Evolutionary conservation across 2,329 filamentous ascomycete genomes (phyloP).

Genomic region (Diaporthe sp.): DNA sequence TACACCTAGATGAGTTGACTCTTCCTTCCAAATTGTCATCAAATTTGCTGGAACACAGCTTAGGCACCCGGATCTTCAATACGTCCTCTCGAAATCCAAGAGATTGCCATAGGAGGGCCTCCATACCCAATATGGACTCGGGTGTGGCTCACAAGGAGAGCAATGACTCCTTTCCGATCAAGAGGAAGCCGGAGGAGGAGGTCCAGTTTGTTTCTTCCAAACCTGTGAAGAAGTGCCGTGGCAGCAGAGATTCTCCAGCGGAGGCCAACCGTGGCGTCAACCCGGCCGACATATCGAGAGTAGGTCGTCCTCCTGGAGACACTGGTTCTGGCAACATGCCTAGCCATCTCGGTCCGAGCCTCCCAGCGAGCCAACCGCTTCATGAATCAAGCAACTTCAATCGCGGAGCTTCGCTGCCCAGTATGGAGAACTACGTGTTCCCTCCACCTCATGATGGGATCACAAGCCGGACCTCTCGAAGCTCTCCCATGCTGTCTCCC

Average conservation of each 20-base stretch:
- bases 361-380: background rate
- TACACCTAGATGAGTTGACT: background rate
- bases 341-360: background rate
- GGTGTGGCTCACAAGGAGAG: constrained; percentile 5
- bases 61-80: background rate
- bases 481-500: constrained; percentile 42
- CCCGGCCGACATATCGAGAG: background rate
- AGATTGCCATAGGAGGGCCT: background rate
- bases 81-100: background rate
- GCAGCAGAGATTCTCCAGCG: constrained; percentile 28
- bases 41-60: background rate
- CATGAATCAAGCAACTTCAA: background rate
- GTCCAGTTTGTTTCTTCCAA: constrained; percentile 44
- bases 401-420: constrained; percentile 33
- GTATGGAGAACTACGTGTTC: constrained; percentile 42
- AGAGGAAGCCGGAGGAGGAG: constrained; percentile 42
- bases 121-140: constrained; percentile 15
- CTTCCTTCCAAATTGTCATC: background rate
- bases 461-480: constrained; percentile 30
- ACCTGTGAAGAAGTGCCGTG: constrained; percentile 41
- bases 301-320: background rate
- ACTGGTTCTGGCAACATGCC: background rate
- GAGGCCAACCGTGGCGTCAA: background rate
- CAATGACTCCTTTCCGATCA: constrained; percentile 15
- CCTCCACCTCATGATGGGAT: constrained; percentile 26